phyloP scores from a whole-genome alignment of 2,329 filamentous ascomycete species.

The Talaromyces rugulosus region DNA sequence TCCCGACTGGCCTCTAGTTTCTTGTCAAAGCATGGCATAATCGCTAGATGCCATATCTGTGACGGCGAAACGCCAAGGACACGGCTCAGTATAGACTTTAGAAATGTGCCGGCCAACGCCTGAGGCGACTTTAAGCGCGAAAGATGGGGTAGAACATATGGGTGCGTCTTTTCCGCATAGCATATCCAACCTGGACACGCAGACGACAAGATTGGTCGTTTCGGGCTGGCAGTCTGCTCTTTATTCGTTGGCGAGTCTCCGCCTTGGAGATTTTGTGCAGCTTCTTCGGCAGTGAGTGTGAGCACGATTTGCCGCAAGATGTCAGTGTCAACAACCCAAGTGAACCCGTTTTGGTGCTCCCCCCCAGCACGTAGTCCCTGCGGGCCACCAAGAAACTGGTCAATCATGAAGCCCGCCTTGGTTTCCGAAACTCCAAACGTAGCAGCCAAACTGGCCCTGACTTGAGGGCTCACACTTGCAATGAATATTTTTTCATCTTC shows the following conservation, averaged over 20 bases:
- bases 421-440: constrained; percentile 70
- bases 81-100: constrained; percentile 80
- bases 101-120: constrained; percentile 79
- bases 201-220: constrained; percentile 62
- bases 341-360: constrained; percentile 69
- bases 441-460: constrained; percentile 81
- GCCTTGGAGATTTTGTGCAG: constrained; percentile 41
- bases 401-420: constrained; percentile 76
- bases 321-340: constrained; percentile 90
- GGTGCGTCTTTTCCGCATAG: constrained; percentile 97
- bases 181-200: constrained; percentile 98
- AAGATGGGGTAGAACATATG: constrained; percentile 84
- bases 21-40: constrained; percentile 99
- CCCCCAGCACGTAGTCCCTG: constrained; percentile 67
- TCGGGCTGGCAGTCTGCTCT: constrained; percentile 25
- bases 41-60: constrained; percentile 86
- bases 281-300: constrained; percentile 73
- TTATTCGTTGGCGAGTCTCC: constrained; percentile 13
- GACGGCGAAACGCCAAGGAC: constrained; percentile 67
- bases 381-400: constrained; percentile 69
- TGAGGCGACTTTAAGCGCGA: constrained; percentile 92
- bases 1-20: constrained; percentile 93
- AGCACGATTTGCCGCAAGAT: constrained; percentile 75
- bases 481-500: constrained; percentile 72
- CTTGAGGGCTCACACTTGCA: constrained; percentile 88